Evolutionary conservation across 768 basidiomycete genomes (phyloP).

Genomic region (Boletus rufocinnamomeus): DNA sequence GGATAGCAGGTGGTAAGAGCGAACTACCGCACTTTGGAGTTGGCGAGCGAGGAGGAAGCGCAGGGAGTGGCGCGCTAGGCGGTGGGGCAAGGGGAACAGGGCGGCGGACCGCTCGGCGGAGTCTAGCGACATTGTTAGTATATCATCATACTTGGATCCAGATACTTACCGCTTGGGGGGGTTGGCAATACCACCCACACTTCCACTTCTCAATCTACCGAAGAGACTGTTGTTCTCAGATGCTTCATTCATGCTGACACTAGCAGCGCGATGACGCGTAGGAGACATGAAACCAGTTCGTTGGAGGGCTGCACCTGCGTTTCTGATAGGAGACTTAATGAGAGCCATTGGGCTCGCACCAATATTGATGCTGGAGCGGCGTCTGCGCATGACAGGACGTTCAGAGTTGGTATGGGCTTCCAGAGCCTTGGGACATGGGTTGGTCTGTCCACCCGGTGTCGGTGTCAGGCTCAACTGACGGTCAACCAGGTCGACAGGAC

Average conservation of each 20-base stretch:
- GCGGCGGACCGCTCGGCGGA: conserved; percentile 41
- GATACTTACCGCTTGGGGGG: conserved; percentile 36
- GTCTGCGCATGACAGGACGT: conserved; percentile 53
- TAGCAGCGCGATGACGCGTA: conserved; percentile 48
- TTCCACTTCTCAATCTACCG: conserved; percentile 59
- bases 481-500: conserved; percentile 37
- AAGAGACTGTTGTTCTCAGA: conserved; percentile 45
- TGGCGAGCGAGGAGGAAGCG: conserved; percentile 26
- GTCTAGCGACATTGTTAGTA: conserved; percentile 30
- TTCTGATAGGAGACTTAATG: conserved; percentile 59
- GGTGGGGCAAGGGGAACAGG: conserved; percentile 30
- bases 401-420: conserved; percentile 23
- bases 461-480: conserved; percentile 40
- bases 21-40: conserved; percentile 15
- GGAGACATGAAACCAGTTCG: conserved; percentile 42
- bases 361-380: conserved; percentile 64
- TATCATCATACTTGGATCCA: not conserved
- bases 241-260: conserved; percentile 39
- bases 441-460: conserved; percentile 31
- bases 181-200: conserved; percentile 37
- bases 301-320: conserved; percentile 52
- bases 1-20: conserved; percentile 23
- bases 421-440: conserved; percentile 29
- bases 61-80: conserved; percentile 33
- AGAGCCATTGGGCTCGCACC: conserved; percentile 53